phyloP scores from a whole-genome alignment of 805 yeast genomes.

The Candida montana region DNA sequence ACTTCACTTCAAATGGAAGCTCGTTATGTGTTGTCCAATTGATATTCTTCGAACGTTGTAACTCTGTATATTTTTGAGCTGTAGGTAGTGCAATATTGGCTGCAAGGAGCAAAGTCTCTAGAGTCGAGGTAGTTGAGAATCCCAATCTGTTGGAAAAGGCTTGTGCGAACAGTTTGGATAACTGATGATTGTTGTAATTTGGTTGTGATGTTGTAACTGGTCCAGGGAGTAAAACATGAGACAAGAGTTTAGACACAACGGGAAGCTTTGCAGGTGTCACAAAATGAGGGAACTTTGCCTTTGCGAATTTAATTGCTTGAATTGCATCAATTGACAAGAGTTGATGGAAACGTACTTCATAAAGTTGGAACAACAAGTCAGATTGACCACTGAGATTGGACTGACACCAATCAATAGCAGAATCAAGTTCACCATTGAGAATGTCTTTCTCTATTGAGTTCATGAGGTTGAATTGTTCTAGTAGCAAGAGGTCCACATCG shows the following conservation, averaged over 20 bases:
- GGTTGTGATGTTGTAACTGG: too few relatives aligned
- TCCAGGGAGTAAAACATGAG: background rate
- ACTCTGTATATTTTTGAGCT: conserved; percentile 26
- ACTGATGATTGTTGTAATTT: conserved; percentile 27
- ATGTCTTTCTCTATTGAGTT: conserved; percentile 36
- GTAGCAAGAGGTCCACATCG: conserved; percentile 22
- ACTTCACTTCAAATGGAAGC: conserved; percentile 53
- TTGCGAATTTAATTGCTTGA: conserved; percentile 41
- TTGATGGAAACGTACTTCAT: conserved; percentile 36
- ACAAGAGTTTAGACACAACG: conserved; percentile 36
- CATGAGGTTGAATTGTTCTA: conserved; percentile 36
- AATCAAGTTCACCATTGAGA: conserved; percentile 30
- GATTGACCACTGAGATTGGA: conserved; percentile 21
- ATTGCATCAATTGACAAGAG: conserved; percentile 21
- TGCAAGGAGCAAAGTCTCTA: conserved; percentile 44
- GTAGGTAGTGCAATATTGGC: conserved; percentile 51
- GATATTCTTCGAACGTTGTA: conserved; percentile 26
- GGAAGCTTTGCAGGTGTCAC: conserved; percentile 30
- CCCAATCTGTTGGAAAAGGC: conserved; percentile 47
- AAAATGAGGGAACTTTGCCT: conserved; percentile 33
- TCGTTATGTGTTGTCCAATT: conserved; percentile 57
- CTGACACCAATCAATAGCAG: conserved; percentile 48
- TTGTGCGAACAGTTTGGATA: conserved; percentile 34
- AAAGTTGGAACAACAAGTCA: conserved; percentile 41
- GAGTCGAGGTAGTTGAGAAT: conserved; percentile 47